Evolutionary conservation across 2,329 filamentous ascomycete species (phyloP).

Genomic region (Diplodia scrobiculata): DNA sequence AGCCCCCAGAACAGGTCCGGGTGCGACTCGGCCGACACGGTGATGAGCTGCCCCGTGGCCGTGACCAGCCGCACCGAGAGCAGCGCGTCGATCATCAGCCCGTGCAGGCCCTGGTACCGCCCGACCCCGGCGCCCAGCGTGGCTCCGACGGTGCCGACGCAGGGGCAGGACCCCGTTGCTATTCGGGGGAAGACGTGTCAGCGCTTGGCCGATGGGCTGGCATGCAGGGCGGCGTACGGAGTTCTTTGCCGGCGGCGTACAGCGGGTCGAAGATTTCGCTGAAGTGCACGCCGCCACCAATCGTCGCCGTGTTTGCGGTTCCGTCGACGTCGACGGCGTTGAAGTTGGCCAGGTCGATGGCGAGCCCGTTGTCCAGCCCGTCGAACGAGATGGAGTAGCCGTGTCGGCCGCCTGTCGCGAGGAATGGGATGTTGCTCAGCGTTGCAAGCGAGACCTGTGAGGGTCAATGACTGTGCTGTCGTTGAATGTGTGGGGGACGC

Average conservation of each 20-base stretch:
- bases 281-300: slow-evolving; percentile 34
- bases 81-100: slow-evolving; percentile 36
- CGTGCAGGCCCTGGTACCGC: slow-evolving; percentile 54
- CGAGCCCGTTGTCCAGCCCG: slow-evolving; percentile 36
- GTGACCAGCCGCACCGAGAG: slow-evolving; percentile 37
- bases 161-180: slow-evolving; percentile 33
- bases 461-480: too few relatives aligned
- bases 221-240: slow-evolving; percentile 35
- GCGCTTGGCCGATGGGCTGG: too few relatives aligned
- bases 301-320: slow-evolving; percentile 34
- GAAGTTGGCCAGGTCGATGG: slow-evolving; percentile 41
- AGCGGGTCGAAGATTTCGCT: slow-evolving; percentile 30
- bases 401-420: slow-evolving; percentile 43
- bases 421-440: slow-evolving; percentile 37
- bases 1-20: slow-evolving; percentile 47
- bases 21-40: slow-evolving; percentile 37
- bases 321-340: slow-evolving; percentile 36
- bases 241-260: slow-evolving; percentile 38
- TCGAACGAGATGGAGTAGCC: slow-evolving; percentile 38
- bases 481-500: not conserved
- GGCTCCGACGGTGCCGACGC: slow-evolving; percentile 57
- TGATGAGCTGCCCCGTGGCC: slow-evolving; percentile 39
- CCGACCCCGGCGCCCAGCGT: slow-evolving; percentile 61
- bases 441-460: not conserved
- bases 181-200: not conserved